phyloP scores from a whole-genome alignment of 176 grass and related monocot species.

The Dendrocalamus sinicus region DNA sequence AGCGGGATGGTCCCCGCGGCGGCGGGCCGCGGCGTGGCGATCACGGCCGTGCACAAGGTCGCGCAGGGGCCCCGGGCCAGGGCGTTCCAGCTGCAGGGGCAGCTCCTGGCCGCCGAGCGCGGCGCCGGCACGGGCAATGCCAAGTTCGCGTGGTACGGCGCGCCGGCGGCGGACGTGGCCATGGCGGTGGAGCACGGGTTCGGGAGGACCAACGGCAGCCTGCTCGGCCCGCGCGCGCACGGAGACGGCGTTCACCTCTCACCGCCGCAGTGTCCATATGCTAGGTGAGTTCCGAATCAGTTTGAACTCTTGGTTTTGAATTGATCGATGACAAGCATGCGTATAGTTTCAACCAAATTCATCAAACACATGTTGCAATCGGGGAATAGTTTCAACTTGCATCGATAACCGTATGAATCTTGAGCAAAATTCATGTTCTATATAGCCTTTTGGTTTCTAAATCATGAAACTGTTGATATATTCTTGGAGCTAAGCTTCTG shows the following conservation, averaged over 20 bases:
- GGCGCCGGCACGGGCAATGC: slow-evolving; percentile 36
- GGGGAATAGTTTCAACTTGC: slow-evolving; percentile 17
- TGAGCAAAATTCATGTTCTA: background rate
- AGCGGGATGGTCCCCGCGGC: slow-evolving; percentile 40
- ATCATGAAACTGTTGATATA: background rate
- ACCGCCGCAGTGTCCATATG: slow-evolving; percentile 58
- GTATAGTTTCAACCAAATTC: background rate
- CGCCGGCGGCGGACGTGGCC: slow-evolving; percentile 51
- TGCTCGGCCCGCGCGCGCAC: slow-evolving; percentile 46
- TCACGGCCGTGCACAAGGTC: slow-evolving; percentile 71
- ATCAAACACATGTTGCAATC: background rate
- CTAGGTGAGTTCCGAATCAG: slow-evolving; percentile 50
- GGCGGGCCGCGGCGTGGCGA: background rate
- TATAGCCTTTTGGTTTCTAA: background rate
- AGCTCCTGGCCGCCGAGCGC: slow-evolving; percentile 50
- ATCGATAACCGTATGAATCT: background rate
- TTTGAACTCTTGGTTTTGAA: background rate
- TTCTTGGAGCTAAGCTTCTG: background rate
- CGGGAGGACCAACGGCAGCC: slow-evolving; percentile 35
- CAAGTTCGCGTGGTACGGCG: slow-evolving; percentile 79
- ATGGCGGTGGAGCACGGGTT: slow-evolving; percentile 54
- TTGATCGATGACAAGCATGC: background rate
- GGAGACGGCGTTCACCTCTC: slow-evolving; percentile 83
- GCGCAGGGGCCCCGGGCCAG: slow-evolving; percentile 40
- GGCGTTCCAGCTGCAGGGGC: slow-evolving; percentile 54